Evolutionary conservation across 768 basidiomycete species (phyloP), one percentile per base, ranked within the genome.

Genomic region (Trametes coccinea): DNA sequence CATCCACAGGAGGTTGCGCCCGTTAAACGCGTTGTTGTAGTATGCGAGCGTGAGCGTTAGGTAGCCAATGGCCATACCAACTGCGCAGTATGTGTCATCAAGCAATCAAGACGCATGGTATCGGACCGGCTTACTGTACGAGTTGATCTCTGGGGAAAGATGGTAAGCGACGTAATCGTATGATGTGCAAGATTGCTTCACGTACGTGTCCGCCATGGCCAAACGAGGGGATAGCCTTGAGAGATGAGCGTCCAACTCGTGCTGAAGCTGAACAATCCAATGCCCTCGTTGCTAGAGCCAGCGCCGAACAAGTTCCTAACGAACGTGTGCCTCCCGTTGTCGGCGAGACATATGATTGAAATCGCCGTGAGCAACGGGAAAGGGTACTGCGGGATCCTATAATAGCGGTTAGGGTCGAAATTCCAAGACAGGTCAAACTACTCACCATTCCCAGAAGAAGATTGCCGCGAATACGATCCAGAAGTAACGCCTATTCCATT

Each of bases 131-230:
- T 5, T 63, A 80, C 79, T 67, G 70, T 71, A 80, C 8, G 79
- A 77, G 68, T 78, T 79, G 37, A 80, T 62, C 71, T 80, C 77
- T 77, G 65, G 16, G 33, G 10, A 48, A 48, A 44, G 22, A 27
- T 16, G 27, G 49, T 54, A 29, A 52, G 22, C 48, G 47, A 17
- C 29, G 13, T 22, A 30, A 16, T 2, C 5, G 27, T 39, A 27
- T 8, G 1, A 11, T 5, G 53, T 55, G 44, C 53, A 37, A 57
- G 29, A 27, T 22, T 17, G 29, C 10, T 22, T 17, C 5, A 75
- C 79, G 37, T 66, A 79, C 80, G 83, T 0, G 83, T 84, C 63
- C 81, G 79, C 51, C 83, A 75, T 5, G 83, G 83, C 82, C 83
- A 84, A 8, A 81, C 79, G 5, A 85, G 72, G 0, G 83, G 83